phyloP scores from a whole-genome alignment of 352 stramenopile species.

The Pythium coloratum region DNA sequence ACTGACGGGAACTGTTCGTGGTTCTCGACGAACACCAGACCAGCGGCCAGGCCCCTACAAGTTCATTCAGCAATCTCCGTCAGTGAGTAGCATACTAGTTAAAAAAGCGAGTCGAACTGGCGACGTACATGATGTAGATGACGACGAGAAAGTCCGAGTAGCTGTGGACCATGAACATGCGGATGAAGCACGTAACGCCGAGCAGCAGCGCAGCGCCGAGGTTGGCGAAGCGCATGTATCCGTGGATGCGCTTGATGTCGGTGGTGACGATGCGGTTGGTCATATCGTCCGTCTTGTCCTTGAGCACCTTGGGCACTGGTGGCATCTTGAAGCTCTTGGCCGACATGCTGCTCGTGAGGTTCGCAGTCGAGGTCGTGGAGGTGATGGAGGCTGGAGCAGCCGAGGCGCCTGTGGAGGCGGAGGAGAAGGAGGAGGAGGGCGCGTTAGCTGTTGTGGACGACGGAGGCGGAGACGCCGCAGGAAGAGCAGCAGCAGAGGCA shows the following conservation, averaged over 20 bases:
- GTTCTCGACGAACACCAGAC: conserved; percentile 83
- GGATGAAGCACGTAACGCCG: conserved; percentile 72
- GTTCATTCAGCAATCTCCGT: conserved; percentile 1
- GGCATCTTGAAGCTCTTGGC: conserved; percentile 46
- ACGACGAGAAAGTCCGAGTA: conserved; percentile 87
- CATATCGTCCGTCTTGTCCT: conserved; percentile 70
- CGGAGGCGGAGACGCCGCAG: conserved; percentile 3
- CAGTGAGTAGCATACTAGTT: background rate
- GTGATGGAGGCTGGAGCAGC: conserved; percentile 19
- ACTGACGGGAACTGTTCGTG: conserved; percentile 80
- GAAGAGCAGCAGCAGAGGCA: background rate
- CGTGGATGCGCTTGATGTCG: conserved; percentile 85
- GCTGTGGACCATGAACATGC: conserved; percentile 68
- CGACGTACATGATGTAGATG: conserved; percentile 78
- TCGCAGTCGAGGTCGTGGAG: conserved; percentile 44
- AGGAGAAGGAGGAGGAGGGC: conserved; percentile 10
- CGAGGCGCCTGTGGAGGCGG: conserved; percentile 4
- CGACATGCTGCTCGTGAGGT: conserved; percentile 10
- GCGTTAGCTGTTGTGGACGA: conserved; percentile 21
- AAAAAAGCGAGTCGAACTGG: background rate
- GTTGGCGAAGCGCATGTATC: conserved; percentile 85
- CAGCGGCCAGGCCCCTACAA: conserved; percentile 52
- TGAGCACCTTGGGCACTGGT: conserved; percentile 43
- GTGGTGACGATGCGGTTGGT: conserved; percentile 69
- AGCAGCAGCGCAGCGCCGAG: conserved; percentile 61